A percentile compares a stretch with the other conserved stretches of the same genome.
Conservation (phyloP, 2,329 filamentous ascomycete genomes). For the Aspergillus tamarii region DNA sequence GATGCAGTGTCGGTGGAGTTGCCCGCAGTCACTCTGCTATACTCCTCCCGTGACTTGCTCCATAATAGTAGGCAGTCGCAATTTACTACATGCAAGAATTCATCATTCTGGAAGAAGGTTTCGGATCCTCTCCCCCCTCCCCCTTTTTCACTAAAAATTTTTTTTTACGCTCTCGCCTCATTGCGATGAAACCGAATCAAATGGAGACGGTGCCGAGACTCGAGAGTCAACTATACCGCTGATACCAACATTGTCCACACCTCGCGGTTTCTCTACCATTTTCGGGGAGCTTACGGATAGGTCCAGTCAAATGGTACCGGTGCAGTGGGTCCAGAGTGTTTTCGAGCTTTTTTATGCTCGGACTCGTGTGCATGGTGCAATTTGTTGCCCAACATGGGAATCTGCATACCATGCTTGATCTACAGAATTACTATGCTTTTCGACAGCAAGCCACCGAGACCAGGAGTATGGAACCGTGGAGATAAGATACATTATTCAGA, state of each 20-base stretch:
- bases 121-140: neutral
- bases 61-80: neutral
- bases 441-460: conserved; percentile 3
- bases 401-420: conserved; percentile 12
- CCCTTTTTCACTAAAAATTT: neutral
- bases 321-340: neutral
- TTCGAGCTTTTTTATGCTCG: conserved; percentile 7
- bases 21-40: neutral
- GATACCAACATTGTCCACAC: neutral
- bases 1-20: neutral
- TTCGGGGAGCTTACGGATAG: neutral
- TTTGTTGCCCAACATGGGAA: conserved; percentile 19
- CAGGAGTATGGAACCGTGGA: conserved; percentile 10
- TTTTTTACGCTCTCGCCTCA: neutral
- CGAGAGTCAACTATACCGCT: neutral
- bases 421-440: conserved; percentile 12
- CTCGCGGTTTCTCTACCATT: neutral
- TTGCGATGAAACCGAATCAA: neutral
- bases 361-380: conserved; percentile 15
- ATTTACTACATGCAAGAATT: conserved; percentile 1
- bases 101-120: neutral
- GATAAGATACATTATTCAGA: conserved; percentile 4
- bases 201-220: neutral
- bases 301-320: neutral
- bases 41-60: neutral